These are phyloP conservation scores for Huntiella savannae DNA, from an alignment of 2,329 filamentous ascomycete genomes.

Conservation along the genomic window DNA sequence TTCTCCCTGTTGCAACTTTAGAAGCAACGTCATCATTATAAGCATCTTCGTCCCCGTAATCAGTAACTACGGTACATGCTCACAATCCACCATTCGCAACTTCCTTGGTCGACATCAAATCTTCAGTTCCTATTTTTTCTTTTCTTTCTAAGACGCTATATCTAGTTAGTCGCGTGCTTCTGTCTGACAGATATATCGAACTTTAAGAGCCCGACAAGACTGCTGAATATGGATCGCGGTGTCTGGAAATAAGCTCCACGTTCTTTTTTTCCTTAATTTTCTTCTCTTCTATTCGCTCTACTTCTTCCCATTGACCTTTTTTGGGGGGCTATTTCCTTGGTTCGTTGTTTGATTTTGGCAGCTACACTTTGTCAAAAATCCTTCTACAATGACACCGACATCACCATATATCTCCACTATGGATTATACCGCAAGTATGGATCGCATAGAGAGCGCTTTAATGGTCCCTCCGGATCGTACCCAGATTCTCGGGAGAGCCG, in stretches of 20 bases:
- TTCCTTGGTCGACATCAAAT: too few relatives aligned
- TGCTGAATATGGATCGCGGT: not conserved
- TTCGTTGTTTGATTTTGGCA: not conserved
- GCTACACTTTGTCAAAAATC: not conserved
- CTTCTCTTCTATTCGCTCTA: not conserved
- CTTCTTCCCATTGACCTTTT: not conserved
- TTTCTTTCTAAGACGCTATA: not conserved
- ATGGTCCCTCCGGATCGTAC: slow-evolving; percentile 31
- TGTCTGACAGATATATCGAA: too few relatives aligned
- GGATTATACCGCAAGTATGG: slow-evolving; percentile 11
- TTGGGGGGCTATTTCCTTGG: not conserved
- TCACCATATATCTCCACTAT: not conserved
- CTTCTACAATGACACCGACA: not conserved
- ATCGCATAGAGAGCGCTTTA: slow-evolving; percentile 27
- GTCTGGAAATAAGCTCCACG: not conserved
- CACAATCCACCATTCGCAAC: too few relatives aligned
- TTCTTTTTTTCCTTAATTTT: not conserved
- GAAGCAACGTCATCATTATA: too few relatives aligned
- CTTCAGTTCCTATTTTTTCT: too few relatives aligned
- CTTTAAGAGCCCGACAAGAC: not conserved
- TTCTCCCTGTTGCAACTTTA: too few relatives aligned
- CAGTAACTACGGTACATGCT: too few relatives aligned
- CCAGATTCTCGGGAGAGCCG: slow-evolving; percentile 29
- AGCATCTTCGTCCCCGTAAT: too few relatives aligned
- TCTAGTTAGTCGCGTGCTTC: not conserved